Evolutionary conservation across 2,329 filamentous ascomycete species (phyloP), one percentile per base, ranked within the genome.

Genomic region (Simplicillium sp.): DNA sequence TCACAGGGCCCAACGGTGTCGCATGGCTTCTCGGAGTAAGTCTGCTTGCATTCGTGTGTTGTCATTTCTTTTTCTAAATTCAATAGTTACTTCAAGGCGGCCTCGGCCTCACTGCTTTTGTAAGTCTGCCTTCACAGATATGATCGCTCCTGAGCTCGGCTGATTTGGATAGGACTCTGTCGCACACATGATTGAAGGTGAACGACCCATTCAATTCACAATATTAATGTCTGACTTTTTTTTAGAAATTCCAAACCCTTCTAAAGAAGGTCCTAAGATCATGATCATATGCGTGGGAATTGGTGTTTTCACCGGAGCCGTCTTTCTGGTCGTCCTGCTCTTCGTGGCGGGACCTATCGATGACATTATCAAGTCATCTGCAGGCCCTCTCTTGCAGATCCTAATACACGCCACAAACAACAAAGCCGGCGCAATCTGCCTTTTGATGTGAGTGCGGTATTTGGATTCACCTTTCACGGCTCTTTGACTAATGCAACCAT

Each of bases 321-420:
- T 82, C 38, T 83, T 82, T 54, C 60, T 83, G 16, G 66, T 73
- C 35, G 71, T 77, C 29, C 61, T 84, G 1, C 68, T 85, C 1
- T 84, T 84, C 39, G 77, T 81, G 37, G 66, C 79, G 20, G 71
- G 71, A 3, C 68, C 81, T 45, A 66, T 79, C 36, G 59, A 74
- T 16, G 55, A 60, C 1, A 73, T 81, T 36, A 80, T 80, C 42
- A 54, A 54, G 0, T 75, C 75, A 0, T 48, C 68, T 1, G 69
- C 73, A 2, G 77, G 77, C 0, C 79, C 79, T 1, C 55, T 83
- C 1, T 60, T 82, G 2, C 70, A 79, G 44, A 83, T 82, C 40
- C 64, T 84, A 38, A 71, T 73, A 49, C 67, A 81, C 37, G 78
- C 80, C 1, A 84, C 80, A 0, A 56, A 64, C 17, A 84, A 59